phyloP scores from a whole-genome alignment of 2,329 filamentous ascomycete genomes.

The Cucurbitaria berberidis region DNA sequence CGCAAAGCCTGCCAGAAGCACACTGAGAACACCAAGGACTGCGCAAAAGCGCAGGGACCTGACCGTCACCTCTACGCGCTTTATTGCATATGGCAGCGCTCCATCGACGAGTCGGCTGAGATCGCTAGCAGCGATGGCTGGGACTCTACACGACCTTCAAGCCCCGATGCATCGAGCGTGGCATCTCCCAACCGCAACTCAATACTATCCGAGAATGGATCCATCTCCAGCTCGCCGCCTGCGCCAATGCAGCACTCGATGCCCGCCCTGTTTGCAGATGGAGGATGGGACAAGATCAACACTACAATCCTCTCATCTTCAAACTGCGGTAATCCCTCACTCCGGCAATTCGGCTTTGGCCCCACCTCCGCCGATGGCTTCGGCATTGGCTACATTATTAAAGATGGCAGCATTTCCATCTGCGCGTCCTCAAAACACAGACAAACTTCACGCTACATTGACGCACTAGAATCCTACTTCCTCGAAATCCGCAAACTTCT shows the following conservation, averaged over 20 bases:
- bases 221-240: constrained; percentile 59
- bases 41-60: constrained; percentile 87
- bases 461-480: constrained; percentile 87
- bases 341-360: constrained; percentile 95
- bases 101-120: constrained; percentile 74
- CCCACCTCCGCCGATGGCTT: constrained; percentile 94
- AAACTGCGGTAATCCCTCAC: constrained; percentile 96
- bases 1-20: constrained; percentile 85
- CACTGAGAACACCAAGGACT: constrained; percentile 77
- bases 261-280: constrained; percentile 83
- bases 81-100: constrained; percentile 92
- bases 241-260: constrained; percentile 57
- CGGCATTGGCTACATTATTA: constrained; percentile 99
- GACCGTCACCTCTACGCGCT: constrained; percentile 94
- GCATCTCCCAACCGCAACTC: constrained; percentile 64
- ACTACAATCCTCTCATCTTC: constrained; percentile 93
- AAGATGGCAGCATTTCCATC: constrained; percentile 87
- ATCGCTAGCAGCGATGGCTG: constrained; percentile 63
- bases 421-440: constrained; percentile 93
- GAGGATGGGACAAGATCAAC: constrained; percentile 94
- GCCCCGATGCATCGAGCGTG: constrained; percentile 59
- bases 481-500: constrained; percentile 88
- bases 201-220: constrained; percentile 57
- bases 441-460: constrained; percentile 88
- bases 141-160: constrained; percentile 52